A percentile compares a stretch with the other conserved stretches of the same genome.
These are phyloP conservation scores for Cymbopogon citratus DNA, from an alignment of 176 grass and related monocot species.

Conservation along the genomic window DNA sequence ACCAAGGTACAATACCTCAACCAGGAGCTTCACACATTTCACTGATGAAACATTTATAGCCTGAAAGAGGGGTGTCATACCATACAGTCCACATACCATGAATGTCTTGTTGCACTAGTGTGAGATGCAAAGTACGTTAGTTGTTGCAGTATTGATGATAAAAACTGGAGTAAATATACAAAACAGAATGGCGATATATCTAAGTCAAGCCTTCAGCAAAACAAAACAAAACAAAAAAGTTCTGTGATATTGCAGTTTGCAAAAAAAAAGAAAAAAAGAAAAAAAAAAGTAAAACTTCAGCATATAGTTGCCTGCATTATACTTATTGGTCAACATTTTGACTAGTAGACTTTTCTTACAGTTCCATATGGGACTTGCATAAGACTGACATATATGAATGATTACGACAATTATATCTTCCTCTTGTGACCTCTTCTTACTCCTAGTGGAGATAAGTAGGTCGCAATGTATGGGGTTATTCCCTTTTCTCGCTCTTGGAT, in stretches of 20 bases:
- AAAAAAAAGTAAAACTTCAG: neutral
- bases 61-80: constrained; percentile 32
- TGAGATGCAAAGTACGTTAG: constrained; percentile 18
- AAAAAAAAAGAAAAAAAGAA: constrained; percentile 1
- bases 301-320: neutral
- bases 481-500: too few species aligned
- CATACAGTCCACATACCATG: neutral
- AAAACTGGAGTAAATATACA: neutral
- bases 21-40: constrained; percentile 28
- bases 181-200: constrained; percentile 9
- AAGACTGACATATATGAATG: neutral
- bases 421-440: too few species aligned
- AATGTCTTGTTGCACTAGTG: constrained; percentile 26
- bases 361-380: neutral
- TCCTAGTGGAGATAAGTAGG: too few species aligned
- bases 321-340: constrained; percentile 8
- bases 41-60: constrained; percentile 22
- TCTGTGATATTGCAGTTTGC: neutral
- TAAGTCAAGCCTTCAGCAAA: neutral
- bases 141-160: neutral
- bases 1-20: constrained; percentile 13
- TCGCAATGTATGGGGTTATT: too few species aligned
- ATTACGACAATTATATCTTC: neutral
- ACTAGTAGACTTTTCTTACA: neutral
- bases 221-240: neutral